Evolutionary conservation across 306 rosid genomes (phyloP).

Genomic region (Acacia crassicarpa): DNA sequence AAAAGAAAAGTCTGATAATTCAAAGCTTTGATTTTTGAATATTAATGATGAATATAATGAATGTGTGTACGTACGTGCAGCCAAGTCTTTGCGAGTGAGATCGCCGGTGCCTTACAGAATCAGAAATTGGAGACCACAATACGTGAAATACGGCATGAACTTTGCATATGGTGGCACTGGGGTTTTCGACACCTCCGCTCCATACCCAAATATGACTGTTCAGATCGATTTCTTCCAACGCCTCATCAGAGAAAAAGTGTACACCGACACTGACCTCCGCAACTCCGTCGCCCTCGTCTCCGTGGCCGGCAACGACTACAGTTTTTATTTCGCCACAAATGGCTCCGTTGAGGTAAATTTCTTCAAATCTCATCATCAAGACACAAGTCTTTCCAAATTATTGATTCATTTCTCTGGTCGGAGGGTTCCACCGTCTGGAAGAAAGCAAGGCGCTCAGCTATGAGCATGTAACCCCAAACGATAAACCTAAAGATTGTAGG

Average conservation of each 20-base stretch:
- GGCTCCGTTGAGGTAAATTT: constrained; percentile 8
- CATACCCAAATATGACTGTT: constrained; percentile 50
- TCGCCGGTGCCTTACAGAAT: constrained; percentile 36
- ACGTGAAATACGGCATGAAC: constrained; percentile 44
- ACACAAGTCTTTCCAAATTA: neutral
- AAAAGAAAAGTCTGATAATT: neutral
- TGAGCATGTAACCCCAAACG: neutral
- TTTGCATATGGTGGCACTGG: constrained; percentile 65
- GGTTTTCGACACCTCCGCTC: constrained; percentile 40
- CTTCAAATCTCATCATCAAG: no score
- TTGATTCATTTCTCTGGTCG: neutral
- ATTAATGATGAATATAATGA: neutral
- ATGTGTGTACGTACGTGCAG: constrained; percentile 20
- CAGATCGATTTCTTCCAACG: constrained; percentile 40
- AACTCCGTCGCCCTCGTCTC: constrained; percentile 31
- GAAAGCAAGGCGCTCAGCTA: neutral
- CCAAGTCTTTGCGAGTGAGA: constrained; percentile 34
- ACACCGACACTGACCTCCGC: neutral
- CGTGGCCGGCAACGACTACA: constrained; percentile 37
- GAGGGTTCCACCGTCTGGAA: constrained; percentile 3
- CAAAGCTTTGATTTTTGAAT: neutral
- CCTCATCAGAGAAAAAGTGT: constrained; percentile 6
- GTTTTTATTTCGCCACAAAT: neutral
- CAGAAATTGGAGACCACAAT: neutral
- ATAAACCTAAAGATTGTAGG: neutral